Percentiles rank a stretch among this genome's conserved stretches.
phyloP scores from a whole-genome alignment of 257 asterid genomes.

The Scutellaria galericulata region DNA sequence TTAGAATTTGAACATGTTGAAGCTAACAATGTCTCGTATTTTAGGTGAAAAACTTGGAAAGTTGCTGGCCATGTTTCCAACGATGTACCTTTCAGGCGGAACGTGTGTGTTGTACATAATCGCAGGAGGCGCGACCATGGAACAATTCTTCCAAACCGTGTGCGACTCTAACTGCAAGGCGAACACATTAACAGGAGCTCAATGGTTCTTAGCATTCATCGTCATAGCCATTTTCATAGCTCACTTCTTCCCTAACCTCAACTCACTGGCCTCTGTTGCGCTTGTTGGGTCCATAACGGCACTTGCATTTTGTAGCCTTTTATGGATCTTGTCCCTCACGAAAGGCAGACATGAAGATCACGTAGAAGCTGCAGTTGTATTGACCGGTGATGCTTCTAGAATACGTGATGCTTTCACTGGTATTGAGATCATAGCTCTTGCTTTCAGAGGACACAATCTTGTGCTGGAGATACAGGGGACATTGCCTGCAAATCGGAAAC shows the following conservation, averaged over 20 bases:
- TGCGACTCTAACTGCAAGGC: conserved; percentile 39
- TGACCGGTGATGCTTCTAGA: conserved; percentile 4
- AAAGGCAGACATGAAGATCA: conserved; percentile 30
- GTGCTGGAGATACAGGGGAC: conserved; percentile 92
- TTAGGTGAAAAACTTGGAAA: conserved; percentile 71
- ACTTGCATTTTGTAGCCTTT: conserved; percentile 41
- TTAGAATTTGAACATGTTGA: too few species aligned
- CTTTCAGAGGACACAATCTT: conserved; percentile 81
- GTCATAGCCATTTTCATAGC: conserved; percentile 54
- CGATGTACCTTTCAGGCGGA: conserved; percentile 70
- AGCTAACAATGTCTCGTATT: neutral
- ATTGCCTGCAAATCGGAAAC: conserved; percentile 43
- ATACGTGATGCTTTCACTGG: conserved; percentile 53
- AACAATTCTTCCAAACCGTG: conserved; percentile 38
- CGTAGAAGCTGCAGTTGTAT: neutral
- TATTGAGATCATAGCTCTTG: conserved; percentile 50
- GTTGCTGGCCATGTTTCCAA: conserved; percentile 61
- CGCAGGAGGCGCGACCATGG: conserved; percentile 56
- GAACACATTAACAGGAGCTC: conserved; percentile 42
- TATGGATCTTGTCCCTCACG: conserved; percentile 51
- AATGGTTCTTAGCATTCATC: conserved; percentile 66
- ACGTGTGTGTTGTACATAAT: conserved; percentile 59
- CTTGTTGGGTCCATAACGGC: conserved; percentile 61
- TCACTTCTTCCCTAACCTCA: conserved; percentile 61
- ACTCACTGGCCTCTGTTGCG: conserved; percentile 52